A percentile compares a stretch with the other conserved stretches of the same genome.
Evolutionary conservation across 306 rosid genomes (phyloP).

Genomic region (Aeschynomene evenia): DNA sequence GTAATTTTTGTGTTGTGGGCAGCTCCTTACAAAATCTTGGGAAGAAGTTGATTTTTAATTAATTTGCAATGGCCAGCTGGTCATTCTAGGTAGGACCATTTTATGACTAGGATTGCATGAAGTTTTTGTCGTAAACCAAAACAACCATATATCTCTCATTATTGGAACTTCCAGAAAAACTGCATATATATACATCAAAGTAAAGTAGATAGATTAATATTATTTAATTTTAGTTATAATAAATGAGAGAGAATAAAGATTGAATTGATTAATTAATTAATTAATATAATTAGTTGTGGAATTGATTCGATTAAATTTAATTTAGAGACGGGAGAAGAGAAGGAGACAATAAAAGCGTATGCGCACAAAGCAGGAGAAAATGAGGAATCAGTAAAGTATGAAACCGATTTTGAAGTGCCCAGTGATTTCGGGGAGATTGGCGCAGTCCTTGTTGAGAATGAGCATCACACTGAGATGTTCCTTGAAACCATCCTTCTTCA

Average conservation of each 20-base stretch:
- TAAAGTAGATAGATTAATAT: too few relatives aligned
- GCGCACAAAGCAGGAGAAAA: slow-evolving; percentile 44
- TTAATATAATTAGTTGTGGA: neutral
- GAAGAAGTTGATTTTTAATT: too few relatives aligned
- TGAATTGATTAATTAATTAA: too few relatives aligned
- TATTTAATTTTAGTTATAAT: too few relatives aligned
- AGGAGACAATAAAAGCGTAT: slow-evolving; percentile 42
- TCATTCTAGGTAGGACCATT: neutral
- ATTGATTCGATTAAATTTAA: too few relatives aligned
- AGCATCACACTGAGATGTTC: slow-evolving; percentile 71
- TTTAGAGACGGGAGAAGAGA: slow-evolving; percentile 60
- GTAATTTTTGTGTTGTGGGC: neutral
- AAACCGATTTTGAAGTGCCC: slow-evolving; percentile 46
- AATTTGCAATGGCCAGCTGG: neutral
- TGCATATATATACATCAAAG: too few relatives aligned
- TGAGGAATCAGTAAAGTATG: slow-evolving; percentile 43
- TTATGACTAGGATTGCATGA: neutral
- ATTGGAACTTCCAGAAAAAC: too few relatives aligned
- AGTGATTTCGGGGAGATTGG: slow-evolving; percentile 61
- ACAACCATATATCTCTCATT: too few relatives aligned
- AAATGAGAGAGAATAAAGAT: too few relatives aligned
- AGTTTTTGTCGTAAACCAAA: too few relatives aligned
- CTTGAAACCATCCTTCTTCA: slow-evolving; percentile 45
- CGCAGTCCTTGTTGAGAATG: slow-evolving; percentile 66
- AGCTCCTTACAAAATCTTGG: neutral